Conservation (phyloP, 371 early-diverging fungal genomes). For the Cokeromyces recurvatus region DNA sequence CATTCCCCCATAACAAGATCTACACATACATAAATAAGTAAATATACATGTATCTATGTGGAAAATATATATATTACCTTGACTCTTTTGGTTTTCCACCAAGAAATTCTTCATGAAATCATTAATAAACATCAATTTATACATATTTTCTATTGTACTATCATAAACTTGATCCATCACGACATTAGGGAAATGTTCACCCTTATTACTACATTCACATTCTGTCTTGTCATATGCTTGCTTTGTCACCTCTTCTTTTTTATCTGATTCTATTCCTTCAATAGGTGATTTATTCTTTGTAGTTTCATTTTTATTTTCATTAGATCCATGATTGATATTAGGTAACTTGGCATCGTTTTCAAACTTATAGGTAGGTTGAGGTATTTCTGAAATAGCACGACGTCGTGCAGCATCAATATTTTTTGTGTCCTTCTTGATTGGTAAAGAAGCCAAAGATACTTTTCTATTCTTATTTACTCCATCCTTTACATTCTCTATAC, state of each 20-base stretch:
- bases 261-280: neutral
- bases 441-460: slow-evolving; percentile 9
- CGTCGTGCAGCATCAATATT: slow-evolving; percentile 4
- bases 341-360: neutral
- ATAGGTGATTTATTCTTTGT: neutral
- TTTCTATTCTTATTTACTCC: neutral
- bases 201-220: slow-evolving; percentile 46
- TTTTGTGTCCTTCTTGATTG: slow-evolving; percentile 1
- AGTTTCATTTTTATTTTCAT: neutral
- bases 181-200: slow-evolving; percentile 42
- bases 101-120: slow-evolving; percentile 36
- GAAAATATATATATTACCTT: slow-evolving; percentile 21
- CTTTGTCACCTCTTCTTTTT: neutral
- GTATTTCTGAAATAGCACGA: slow-evolving; percentile 22
- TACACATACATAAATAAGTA: slow-evolving; percentile 1
- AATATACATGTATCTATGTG: neutral
- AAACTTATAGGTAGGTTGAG: slow-evolving; percentile 5
- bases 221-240: slow-evolving; percentile 31
- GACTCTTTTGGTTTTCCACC: slow-evolving; percentile 38
- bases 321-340: neutral
- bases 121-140: slow-evolving; percentile 43
- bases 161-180: slow-evolving; percentile 48
- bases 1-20: slow-evolving; percentile 33
- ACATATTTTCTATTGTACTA: slow-evolving; percentile 45
- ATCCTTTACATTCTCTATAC: no score